Conservation (phyloP, 2,329 filamentous ascomycete species). For the Paraphaeosphaeria minitans region DNA sequence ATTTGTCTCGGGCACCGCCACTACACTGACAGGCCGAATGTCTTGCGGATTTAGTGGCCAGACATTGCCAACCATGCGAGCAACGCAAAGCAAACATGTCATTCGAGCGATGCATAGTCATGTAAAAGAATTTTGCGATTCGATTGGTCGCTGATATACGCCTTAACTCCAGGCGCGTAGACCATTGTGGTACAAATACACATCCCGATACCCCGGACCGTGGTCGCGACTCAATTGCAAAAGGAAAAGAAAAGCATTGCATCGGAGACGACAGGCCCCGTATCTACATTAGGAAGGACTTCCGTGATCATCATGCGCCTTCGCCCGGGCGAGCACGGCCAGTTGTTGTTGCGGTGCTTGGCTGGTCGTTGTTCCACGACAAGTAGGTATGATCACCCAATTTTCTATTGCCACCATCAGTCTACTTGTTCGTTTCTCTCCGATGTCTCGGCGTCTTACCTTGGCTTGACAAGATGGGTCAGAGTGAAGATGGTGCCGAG, state of each 20-base stretch:
- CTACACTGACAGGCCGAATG: slow-evolving; percentile 1
- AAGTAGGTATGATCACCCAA: slow-evolving; percentile 97
- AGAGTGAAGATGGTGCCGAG: slow-evolving; percentile 87
- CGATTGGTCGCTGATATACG: slow-evolving; percentile 31
- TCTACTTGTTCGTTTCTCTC: neutral
- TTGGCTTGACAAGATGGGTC: slow-evolving; percentile 88
- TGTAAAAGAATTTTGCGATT: slow-evolving; percentile 26
- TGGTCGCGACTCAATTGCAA: slow-evolving; percentile 25
- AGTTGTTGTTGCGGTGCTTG: slow-evolving; percentile 60
- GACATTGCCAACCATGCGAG: slow-evolving; percentile 18
- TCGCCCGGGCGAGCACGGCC: slow-evolving; percentile 46
- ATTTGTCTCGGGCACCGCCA: slow-evolving; percentile 30
- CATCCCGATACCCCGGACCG: slow-evolving; percentile 24
- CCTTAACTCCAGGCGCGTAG: slow-evolving; percentile 36
- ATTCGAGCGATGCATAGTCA: slow-evolving; percentile 17
- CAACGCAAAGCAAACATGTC: slow-evolving; percentile 13
- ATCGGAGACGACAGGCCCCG: neutral
- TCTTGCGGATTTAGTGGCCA: neutral
- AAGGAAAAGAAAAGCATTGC: slow-evolving; percentile 20
- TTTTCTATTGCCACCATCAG: slow-evolving; percentile 65
- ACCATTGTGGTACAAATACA: slow-evolving; percentile 36
- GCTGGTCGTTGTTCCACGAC: slow-evolving; percentile 84
- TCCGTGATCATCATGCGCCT: slow-evolving; percentile 34
- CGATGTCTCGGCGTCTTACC: slow-evolving; percentile 61
- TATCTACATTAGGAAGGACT: slow-evolving; percentile 22